Evolutionary conservation across 805 yeast genomes (phyloP), one percentile per base, ranked within the genome.

Genomic region (Maudiozyma turicensis): DNA sequence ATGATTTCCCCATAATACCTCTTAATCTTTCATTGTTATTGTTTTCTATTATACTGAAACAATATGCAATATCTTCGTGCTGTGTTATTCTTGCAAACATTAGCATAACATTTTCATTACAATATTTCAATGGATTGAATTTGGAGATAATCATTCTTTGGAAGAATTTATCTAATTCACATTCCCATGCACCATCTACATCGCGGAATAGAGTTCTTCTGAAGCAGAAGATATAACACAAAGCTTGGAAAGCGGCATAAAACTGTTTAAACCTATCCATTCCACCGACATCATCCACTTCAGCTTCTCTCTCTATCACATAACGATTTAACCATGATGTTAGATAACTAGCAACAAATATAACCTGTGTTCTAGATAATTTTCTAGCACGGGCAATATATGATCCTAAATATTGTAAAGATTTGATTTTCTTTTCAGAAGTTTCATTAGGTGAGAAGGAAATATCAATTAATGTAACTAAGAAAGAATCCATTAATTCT

Each of bases 61-160:
- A 91, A 68, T 90, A 91, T 46, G 95, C 95, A 15, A 87, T 85
- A 60, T 87, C 88, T 56, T 87, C 86, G 58, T 82, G 82, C 58
- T 91, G 95, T 3, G 98, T 87, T 40, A 93, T 80, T 55, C 88
- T 83, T 10, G 98, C 97, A 72, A 91, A 91, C 73, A 90, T 91
- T 50, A 82, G 75, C 52, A 90, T 96, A 44, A 91, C 97, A 13
- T 95, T 87, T 59, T 86, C 95, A 61, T 90, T 91, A 67, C 96
- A 88, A 71, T 81, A 91, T 63, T 88, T 87, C 58, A 91, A 75
- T 4, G 98, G 98, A 64, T 91, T 93, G 73, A 93, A 91, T 61
- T 85, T 85, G 9, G 96, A 83, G 37, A 89, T 76, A 34, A 91
- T 80, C 59, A 86, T 77, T 54, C 95, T 75, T 65, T 85, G 96